Percentiles rank a stretch among this genome's conserved stretches.
phyloP scores from a whole-genome alignment of 2,329 filamentous ascomycete species.

The Fusarium sp. region DNA sequence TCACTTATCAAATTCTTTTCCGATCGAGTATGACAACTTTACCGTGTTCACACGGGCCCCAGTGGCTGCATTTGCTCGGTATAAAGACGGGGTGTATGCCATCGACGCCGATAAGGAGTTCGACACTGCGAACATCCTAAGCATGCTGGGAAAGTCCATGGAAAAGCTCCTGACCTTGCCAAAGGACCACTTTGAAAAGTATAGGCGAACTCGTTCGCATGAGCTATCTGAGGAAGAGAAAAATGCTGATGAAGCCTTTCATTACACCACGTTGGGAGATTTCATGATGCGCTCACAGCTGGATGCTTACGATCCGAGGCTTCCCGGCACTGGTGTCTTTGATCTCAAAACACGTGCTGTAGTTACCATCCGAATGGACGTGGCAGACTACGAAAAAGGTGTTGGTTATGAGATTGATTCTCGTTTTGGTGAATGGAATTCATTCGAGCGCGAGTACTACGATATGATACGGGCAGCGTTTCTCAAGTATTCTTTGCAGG shows the following conservation, averaged over 20 bases:
- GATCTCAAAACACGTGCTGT: conserved; percentile 97
- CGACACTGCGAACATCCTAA: conserved; percentile 85
- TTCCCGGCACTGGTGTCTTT: conserved; percentile 94
- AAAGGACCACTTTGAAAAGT: conserved; percentile 86
- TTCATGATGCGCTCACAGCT: conserved; percentile 96
- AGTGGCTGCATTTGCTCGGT: conserved; percentile 82
- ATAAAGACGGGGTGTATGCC: conserved; percentile 87
- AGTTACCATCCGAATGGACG: conserved; percentile 90
- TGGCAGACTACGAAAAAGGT: conserved; percentile 76
- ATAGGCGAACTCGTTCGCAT: conserved; percentile 75
- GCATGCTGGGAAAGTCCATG: conserved; percentile 94
- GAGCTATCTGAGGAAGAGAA: conserved; percentile 78
- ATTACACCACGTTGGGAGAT: conserved; percentile 87
- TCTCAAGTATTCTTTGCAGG: conserved; percentile 96
- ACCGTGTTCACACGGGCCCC: conserved; percentile 79
- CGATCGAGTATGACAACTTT: conserved; percentile 71
- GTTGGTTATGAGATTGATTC: conserved; percentile 87
- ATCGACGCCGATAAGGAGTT: conserved; percentile 97
- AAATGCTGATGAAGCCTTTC: conserved; percentile 80
- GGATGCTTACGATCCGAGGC: conserved; percentile 85
- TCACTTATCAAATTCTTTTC: conserved; percentile 76
- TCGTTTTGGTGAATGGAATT: conserved; percentile 83
- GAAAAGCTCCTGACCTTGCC: conserved; percentile 91
- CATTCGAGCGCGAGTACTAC: conserved; percentile 94
- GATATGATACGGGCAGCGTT: conserved; percentile 97